Percentiles rank a stretch among this genome's conserved stretches.
phyloP scores from a whole-genome alignment of 2,329 filamentous ascomycete genomes.

The Botrytis medusae region DNA sequence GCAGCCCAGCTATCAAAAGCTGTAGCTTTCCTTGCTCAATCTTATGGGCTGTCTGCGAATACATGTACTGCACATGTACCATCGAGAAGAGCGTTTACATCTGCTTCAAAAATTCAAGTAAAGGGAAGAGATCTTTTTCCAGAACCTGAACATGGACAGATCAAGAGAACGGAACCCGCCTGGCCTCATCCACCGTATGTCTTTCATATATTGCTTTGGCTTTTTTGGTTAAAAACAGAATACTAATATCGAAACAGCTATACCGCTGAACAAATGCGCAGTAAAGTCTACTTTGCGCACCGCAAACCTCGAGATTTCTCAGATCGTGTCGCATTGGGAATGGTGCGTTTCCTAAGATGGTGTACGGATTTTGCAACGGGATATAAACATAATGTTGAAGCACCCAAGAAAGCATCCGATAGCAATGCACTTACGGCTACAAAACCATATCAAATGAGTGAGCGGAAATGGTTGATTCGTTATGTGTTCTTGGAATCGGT shows the following conservation, averaged over 20 bases:
- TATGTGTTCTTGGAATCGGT: slow-evolving; percentile 95
- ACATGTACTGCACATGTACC: slow-evolving; percentile 26
- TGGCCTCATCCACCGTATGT: slow-evolving; percentile 53
- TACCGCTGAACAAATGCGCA: slow-evolving; percentile 74
- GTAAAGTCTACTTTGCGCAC: slow-evolving; percentile 70
- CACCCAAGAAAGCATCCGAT: slow-evolving; percentile 43
- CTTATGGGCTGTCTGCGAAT: slow-evolving; percentile 25
- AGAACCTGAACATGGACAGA: slow-evolving; percentile 41
- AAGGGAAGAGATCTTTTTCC: slow-evolving; percentile 37
- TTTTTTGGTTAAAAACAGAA: background rate
- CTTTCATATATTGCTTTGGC: background rate
- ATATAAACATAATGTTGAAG: slow-evolving; percentile 66
- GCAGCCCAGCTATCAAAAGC: slow-evolving; percentile 35
- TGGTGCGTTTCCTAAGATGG: slow-evolving; percentile 74
- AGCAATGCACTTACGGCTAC: slow-evolving; percentile 46
- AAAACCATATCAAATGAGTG: slow-evolving; percentile 69
- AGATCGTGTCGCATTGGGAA: slow-evolving; percentile 75
- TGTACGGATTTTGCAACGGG: slow-evolving; percentile 81
- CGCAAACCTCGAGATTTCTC: slow-evolving; percentile 69
- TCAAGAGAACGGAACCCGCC: slow-evolving; percentile 61
- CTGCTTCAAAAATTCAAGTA: slow-evolving; percentile 33
- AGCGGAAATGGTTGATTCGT: slow-evolving; percentile 84
- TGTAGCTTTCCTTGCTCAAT: slow-evolving; percentile 32
- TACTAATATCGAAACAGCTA: slow-evolving; percentile 51
- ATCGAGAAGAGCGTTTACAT: slow-evolving; percentile 34